Base-by-base conservation (phyloP, 1,139 yeast genomes). In the Lodderomyces elongisporus region DNA sequence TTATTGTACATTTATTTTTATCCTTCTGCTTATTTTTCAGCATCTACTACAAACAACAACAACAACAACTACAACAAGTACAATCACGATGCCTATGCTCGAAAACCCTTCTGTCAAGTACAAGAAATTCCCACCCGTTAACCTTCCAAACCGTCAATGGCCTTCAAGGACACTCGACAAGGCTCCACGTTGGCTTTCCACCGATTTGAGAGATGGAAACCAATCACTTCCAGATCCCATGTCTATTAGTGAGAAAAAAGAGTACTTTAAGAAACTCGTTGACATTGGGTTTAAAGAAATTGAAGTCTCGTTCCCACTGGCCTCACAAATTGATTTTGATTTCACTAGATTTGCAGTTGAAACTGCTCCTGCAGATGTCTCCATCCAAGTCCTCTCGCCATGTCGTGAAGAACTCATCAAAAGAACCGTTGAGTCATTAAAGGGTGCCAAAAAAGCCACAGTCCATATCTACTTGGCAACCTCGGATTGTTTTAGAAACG, bases 201-300 rank as follows among this genome's bases (percentile, higher is more conserved):
- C 97, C 2, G 97, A 91, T 57, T 73, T 91, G 49, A 76, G 97
- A 59, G 98, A 91, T 56, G 98, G 98, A 37, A 91, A 91, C 66
- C 97, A 91, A 64, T 85, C 96, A 8, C 72, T 91, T 46, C 97
- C 97, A 7, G 97, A 91, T 60, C 97, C 97, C 34, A 91, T 91
- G 97, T 74, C 87, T 20, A 77, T 88, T 24, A 84, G 72, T 25
- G 96, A 91, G 58, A 91, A 91, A 65, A 85, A 85, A 58, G 83
- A 75, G 46, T 89, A 85, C 59, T 89, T 89, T 66, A 74, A 79
- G 45, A 85, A 88, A 58, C 70, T 91, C 39, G 66, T 89, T n/a
- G 91, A 85, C 26, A 66, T 88, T 32, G 97, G 97, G 0, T 91
- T 88, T 68, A 91, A 91, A 59, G 98, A 91, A 61, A 91, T 91